A percentile compares a stretch with the other conserved stretches of the same genome.
These are phyloP conservation scores for Creolimax fragrantissima DNA, from an alignment of 78 protist species.

Conservation along the genomic window DNA sequence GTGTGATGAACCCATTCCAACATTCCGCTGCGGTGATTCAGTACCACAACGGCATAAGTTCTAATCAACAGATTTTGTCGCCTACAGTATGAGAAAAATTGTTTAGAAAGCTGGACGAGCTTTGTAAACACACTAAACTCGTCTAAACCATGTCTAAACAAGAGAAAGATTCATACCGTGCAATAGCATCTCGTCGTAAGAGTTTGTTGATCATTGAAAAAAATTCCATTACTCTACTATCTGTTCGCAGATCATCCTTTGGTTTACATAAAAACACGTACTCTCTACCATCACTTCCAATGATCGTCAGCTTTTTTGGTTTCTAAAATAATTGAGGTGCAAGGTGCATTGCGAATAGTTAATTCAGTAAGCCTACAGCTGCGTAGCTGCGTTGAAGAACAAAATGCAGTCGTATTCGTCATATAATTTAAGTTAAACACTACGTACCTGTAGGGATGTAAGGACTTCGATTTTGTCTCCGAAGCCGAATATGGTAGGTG, in stretches of 20 bases:
- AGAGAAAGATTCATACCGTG: conserved; percentile 19
- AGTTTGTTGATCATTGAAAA: conserved; percentile 60
- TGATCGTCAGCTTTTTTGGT: conserved; percentile 67
- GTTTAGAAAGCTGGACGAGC: not conserved
- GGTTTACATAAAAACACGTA: conserved; percentile 77
- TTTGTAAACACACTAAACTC: not conserved
- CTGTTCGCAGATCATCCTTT: conserved; percentile 89
- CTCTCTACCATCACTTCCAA: conserved; percentile 43
- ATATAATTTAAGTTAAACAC: too few relatives aligned
- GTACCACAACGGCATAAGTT: conserved; percentile 74
- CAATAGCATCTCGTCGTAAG: conserved; percentile 44
- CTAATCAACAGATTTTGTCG: conserved; percentile 34
- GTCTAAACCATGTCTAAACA: too few relatives aligned
- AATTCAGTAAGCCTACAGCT: not conserved
- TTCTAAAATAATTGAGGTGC: not conserved
- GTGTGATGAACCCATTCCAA: conserved; percentile 85
- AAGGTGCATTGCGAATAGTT: not conserved
- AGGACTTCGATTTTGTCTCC: conserved; percentile 50
- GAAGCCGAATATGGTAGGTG: conserved; percentile 36
- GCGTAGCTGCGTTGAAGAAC: not conserved
- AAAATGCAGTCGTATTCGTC: too few relatives aligned
- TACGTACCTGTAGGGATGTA: conserved; percentile 50
- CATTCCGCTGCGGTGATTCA: conserved; percentile 74
- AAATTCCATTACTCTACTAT: conserved; percentile 81
- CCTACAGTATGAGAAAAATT: not conserved